Evolutionary conservation across 208 protist genomes (phyloP), one percentile per base, ranked within the genome.

Genomic region (Tritrichomonas foetus): DNA sequence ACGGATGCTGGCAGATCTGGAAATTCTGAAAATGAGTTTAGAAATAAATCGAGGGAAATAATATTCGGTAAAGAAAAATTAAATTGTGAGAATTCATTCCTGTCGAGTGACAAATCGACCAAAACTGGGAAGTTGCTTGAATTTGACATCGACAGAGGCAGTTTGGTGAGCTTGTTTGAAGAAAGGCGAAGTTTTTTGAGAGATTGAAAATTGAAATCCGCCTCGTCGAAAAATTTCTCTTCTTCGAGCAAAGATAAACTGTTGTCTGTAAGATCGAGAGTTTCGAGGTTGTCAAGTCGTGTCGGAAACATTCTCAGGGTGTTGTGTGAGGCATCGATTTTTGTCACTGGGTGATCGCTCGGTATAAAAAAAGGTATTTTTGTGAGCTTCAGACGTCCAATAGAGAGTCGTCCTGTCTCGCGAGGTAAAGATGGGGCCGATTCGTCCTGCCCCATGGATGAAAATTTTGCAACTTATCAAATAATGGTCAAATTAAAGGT

Each of bases 381-480:
- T 2, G 0, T 39, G 3, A 89, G 9, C 78, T 89, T 89, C 25
- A 53, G 25, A 27, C 78, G 5, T 36, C 3, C 41, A 53, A 61
- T 1, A 33, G 78, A 53, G 33, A 89, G 20, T 16, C 57, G 41
- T 33, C 9, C 20, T 57, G 44, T 44, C 33, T 89, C 78, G 5
- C 47, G 78, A 89, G 78, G 78, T 14, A 89, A 33, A 39, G 20
- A 27, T 57, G 78, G 78, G 1, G 47, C 11, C 8, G 78, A 89
- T 89, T 89, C 78, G 78, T 89, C 78, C 47, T 89, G 78, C 44
- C 78, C 78, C 78, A 89, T 89, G 1, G 9, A 50, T 47, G 30
- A 82, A 82, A 9, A 50, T 82, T 82, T 53, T 16, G 5, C n/a
- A n/a, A n/a, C n/a, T n/a, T n/a, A n/a, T n/a, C n/a, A n/a, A n/a